phyloP scores from a whole-genome alignment of 2,329 filamentous ascomycete species.

The Fusarium sp. region DNA sequence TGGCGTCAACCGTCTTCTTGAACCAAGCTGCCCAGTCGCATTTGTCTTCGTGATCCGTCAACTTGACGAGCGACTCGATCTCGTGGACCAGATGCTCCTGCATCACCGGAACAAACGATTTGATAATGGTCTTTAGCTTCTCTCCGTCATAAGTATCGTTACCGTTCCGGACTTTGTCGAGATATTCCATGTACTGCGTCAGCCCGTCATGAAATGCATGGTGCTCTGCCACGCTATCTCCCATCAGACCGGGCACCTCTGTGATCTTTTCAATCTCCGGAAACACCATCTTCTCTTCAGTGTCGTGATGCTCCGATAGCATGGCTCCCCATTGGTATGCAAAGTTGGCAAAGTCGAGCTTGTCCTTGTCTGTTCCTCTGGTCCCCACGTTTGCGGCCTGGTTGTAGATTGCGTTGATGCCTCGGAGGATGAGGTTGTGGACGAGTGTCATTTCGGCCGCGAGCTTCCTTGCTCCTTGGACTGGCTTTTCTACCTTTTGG shows the following conservation, averaged over 20 bases:
- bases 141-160: conserved; percentile 48
- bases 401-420: conserved; percentile 53
- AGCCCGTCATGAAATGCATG: conserved; percentile 52
- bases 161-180: conserved; percentile 42
- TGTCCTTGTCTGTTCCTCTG: conserved; percentile 45
- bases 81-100: conserved; percentile 53
- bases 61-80: conserved; percentile 50
- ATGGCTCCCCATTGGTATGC: conserved; percentile 47
- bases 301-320: conserved; percentile 53
- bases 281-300: conserved; percentile 55
- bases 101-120: conserved; percentile 48
- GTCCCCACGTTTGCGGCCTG: conserved; percentile 50
- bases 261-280: conserved; percentile 50
- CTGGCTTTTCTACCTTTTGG: conserved; percentile 26
- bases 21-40: conserved; percentile 51
- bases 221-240: conserved; percentile 56
- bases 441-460: conserved; percentile 49
- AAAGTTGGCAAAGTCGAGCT: conserved; percentile 49
- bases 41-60: conserved; percentile 50
- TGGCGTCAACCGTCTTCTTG: conserved; percentile 27
- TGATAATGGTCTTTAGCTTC: conserved; percentile 36
- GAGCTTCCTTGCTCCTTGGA: conserved; percentile 33
- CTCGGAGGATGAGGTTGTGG: conserved; percentile 52
- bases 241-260: conserved; percentile 53
- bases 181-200: conserved; percentile 47